A percentile compares a stretch with the other conserved stretches of the same genome.
Conservation (phyloP, 1,139 yeast species). For the Yamadazyma triangularis region DNA sequence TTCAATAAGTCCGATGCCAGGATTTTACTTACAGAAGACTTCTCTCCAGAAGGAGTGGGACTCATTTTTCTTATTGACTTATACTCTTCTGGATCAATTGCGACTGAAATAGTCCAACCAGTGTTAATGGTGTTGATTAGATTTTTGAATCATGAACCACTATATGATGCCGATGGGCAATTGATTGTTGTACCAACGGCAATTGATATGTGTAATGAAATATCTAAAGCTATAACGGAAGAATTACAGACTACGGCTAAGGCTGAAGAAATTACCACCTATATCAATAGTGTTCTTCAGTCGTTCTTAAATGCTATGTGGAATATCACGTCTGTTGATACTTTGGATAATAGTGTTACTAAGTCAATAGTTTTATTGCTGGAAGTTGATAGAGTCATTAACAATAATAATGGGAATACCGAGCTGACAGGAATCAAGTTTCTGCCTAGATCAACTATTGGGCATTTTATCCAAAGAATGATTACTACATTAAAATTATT, state of each 20-base stretch:
- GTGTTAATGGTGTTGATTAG: conserved; percentile 13
- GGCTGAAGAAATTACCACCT: no score
- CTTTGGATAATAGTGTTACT: conserved; percentile 19
- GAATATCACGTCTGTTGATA: conserved; percentile 33
- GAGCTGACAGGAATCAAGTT: conserved; percentile 12
- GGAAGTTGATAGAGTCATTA: not conserved
- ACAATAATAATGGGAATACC: not conserved
- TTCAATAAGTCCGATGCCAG: conserved; percentile 6
- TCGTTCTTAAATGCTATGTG: conserved; percentile 19
- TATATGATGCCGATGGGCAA: conserved; percentile 17
- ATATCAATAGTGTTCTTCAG: conserved; percentile 1
- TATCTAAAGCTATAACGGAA: conserved; percentile 6
- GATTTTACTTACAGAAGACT: conserved; percentile 23
- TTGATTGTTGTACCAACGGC: conserved; percentile 26
- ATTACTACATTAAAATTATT: conserved; percentile 48
- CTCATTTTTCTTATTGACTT: conserved; percentile 19
- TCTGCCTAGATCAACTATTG: conserved; percentile 34
- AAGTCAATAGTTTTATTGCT: not conserved
- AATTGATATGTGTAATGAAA: conserved; percentile 18
- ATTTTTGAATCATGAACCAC: conserved; percentile 23
- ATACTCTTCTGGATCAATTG: conserved; percentile 14
- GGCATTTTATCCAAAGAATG: conserved; percentile 33
- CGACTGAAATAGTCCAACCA: conserved; percentile 2
- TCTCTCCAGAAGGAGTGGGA: conserved; percentile 34
- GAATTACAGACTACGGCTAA: conserved; percentile 1